phyloP scores from a whole-genome alignment of 176 grass and related monocot genomes.

The Otatea glauca region DNA sequence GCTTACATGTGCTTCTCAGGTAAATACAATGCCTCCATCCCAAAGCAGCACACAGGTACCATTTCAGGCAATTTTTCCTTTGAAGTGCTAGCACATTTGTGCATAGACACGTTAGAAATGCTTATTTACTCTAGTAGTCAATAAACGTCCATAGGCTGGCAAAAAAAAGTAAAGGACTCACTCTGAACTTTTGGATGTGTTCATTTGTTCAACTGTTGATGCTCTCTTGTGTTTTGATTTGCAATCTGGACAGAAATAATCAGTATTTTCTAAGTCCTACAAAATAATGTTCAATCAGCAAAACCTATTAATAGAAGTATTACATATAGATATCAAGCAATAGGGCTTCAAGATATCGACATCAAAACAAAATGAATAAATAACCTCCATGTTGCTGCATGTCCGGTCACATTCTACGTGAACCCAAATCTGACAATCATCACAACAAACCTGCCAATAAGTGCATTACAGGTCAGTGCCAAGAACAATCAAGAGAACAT shows the following conservation, averaged over 20 bases:
- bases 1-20: no score
- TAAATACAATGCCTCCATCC: no score
- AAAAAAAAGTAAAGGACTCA: slow-evolving; percentile 46
- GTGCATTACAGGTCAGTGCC: background rate
- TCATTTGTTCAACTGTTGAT: slow-evolving; percentile 19
- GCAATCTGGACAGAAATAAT: slow-evolving; percentile 89
- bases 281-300: slow-evolving; percentile 34
- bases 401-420: slow-evolving; percentile 83
- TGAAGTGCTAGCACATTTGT: slow-evolving; percentile 62
- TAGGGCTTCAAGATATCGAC: no score
- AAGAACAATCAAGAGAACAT: slow-evolving; percentile 24
- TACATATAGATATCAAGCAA: background rate
- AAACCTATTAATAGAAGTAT: slow-evolving; percentile 22
- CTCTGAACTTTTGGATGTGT: slow-evolving; percentile 45
- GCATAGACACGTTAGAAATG: slow-evolving; percentile 37
- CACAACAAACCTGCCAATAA: slow-evolving; percentile 78
- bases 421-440: slow-evolving; percentile 94
- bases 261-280: slow-evolving; percentile 77
- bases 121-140: slow-evolving; percentile 29
- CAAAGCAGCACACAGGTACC: background rate
- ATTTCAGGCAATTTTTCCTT: slow-evolving; percentile 54
- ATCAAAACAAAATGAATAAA: background rate
- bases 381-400: slow-evolving; percentile 74
- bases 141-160: slow-evolving; percentile 12
- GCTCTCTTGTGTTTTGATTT: background rate